These are phyloP conservation scores for Sugiyamaella paludigena DNA, from an alignment of 1,139 yeast genomes.

Conservation along the genomic window DNA sequence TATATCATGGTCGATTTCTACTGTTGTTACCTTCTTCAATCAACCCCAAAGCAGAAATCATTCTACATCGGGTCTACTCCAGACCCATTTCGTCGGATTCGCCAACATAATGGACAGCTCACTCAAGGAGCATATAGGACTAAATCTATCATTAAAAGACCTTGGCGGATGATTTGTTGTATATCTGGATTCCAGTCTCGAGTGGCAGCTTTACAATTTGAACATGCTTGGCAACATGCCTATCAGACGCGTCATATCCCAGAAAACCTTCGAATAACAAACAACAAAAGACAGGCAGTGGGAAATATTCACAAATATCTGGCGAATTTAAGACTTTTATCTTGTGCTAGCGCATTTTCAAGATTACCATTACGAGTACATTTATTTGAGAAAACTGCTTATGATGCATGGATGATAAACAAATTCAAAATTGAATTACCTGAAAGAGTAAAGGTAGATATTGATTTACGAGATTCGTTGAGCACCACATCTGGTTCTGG, in stretches of 20 bases:
- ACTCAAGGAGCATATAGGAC: conserved; percentile 63
- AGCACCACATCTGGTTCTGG: too few relatives aligned
- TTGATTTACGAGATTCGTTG: conserved; percentile 19
- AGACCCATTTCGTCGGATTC: conserved; percentile 59
- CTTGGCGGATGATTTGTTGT: conserved; percentile 67
- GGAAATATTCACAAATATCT: conserved; percentile 49
- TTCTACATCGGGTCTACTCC: conserved; percentile 80
- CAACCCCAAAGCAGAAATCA: conserved; percentile 52
- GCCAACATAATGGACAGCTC: conserved; percentile 76
- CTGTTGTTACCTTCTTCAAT: conserved; percentile 65
- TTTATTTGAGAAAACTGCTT: conserved; percentile 27
- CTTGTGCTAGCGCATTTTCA: conserved; percentile 36
- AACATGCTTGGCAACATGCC: conserved; percentile 77
- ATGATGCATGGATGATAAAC: conserved; percentile 28
- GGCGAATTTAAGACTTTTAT: conserved; percentile 50
- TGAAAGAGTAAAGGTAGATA: conserved; percentile 18
- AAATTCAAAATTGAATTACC: conserved; percentile 26
- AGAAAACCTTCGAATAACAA: conserved; percentile 29
- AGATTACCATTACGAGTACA: conserved; percentile 30
- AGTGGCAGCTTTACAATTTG: conserved; percentile 66
- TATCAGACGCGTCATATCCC: conserved; percentile 60
- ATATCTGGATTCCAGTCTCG: conserved; percentile 74
- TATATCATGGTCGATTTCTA: conserved; percentile 43
- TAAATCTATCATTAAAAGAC: conserved; percentile 52
- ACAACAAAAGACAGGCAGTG: conserved; percentile 27